Evolutionary conservation across 352 stramenopile genomes (phyloP).

Genomic region (Phytophthora aleatoria): DNA sequence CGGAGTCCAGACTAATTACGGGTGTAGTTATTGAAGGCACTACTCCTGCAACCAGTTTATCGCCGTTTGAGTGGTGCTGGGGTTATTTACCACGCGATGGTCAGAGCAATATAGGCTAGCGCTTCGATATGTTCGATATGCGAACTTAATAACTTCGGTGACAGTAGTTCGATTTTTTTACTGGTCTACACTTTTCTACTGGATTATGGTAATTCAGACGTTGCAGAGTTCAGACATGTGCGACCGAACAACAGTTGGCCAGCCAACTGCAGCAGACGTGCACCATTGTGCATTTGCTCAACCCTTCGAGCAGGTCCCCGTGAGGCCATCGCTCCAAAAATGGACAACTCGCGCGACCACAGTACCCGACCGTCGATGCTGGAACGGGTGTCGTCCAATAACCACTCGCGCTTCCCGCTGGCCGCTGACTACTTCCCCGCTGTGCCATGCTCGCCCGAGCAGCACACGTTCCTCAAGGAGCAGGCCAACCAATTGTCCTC

Average conservation of each 20-base stretch:
- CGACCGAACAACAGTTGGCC: constrained; percentile 27
- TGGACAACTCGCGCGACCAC: constrained; percentile 40
- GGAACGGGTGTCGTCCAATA: constrained; percentile 29
- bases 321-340: constrained; percentile 10
- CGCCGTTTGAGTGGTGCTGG: too few species aligned
- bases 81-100: too few species aligned
- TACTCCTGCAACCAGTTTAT: too few species aligned
- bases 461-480: constrained; percentile 39
- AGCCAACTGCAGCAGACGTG: not conserved
- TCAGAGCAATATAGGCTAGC: too few species aligned
- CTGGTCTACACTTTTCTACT: too few species aligned
- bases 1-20: too few species aligned
- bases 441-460: constrained; percentile 43
- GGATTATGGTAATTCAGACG: not conserved
- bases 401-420: constrained; percentile 45
- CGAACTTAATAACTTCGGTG: too few species aligned
- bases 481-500: constrained; percentile 43
- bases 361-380: constrained; percentile 42
- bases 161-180: too few species aligned
- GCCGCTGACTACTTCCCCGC: constrained; percentile 49
- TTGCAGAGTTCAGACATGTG: constrained; percentile 25
- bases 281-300: constrained; percentile 18
- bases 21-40: too few species aligned
- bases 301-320: constrained; percentile 8
- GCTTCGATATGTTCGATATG: too few species aligned